Evolutionary conservation across 2,329 filamentous ascomycete species (phyloP).

Genomic region (Trichoderma sp.): DNA sequence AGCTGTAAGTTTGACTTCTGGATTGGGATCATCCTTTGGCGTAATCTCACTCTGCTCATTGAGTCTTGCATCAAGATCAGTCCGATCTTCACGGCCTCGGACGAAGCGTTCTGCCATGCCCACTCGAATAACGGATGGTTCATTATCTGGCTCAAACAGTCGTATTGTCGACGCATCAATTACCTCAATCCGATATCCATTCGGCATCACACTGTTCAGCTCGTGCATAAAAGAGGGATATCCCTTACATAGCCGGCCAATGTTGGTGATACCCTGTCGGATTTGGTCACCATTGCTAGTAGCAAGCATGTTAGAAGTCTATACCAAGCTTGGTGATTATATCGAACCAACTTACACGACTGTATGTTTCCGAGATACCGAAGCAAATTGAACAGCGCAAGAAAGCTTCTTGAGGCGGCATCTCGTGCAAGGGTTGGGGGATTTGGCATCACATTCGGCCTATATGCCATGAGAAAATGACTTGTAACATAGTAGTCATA

Average conservation of each 20-base stretch:
- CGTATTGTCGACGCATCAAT: not conserved
- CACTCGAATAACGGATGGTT: not conserved
- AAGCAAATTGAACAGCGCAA: not conserved
- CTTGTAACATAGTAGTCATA: too few relatives aligned
- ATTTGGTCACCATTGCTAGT: not conserved
- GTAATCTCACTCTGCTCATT: too few relatives aligned
- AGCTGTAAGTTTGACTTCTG: too few relatives aligned
- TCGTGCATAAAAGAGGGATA: not conserved
- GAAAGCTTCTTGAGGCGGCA: not conserved
- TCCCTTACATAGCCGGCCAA: not conserved
- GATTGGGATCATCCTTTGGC: too few relatives aligned
- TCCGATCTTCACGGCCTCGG: too few relatives aligned
- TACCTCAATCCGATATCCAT: not conserved
- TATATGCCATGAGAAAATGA: not conserved
- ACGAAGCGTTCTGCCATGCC: too few relatives aligned
- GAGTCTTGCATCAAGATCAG: too few relatives aligned
- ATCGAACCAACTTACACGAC: not conserved
- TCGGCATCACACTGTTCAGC: not conserved
- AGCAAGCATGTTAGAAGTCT: not conserved
- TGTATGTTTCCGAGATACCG: not conserved
- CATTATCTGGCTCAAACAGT: not conserved
- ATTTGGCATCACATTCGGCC: not conserved
- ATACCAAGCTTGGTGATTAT: fast-evolving
- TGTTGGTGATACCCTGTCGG: not conserved
- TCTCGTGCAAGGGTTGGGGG: not conserved